Evolutionary conservation across 305 asterid genomes (phyloP).

Genomic region (Petunia hybrid): DNA sequence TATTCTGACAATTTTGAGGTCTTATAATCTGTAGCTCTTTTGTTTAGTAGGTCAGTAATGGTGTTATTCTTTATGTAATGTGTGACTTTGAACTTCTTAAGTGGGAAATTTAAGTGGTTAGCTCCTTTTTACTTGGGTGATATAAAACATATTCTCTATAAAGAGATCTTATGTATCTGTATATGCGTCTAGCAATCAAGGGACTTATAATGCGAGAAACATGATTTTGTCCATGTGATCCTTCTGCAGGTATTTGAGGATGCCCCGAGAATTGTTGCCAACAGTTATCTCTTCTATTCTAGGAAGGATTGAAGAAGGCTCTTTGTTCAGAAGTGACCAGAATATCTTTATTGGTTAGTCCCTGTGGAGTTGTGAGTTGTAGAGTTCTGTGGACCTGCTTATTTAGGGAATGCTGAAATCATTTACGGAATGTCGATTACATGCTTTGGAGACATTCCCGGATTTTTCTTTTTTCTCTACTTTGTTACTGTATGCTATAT

Average conservation of each 20-base stretch:
- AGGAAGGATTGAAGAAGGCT: constrained; percentile 68
- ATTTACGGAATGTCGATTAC: not conserved
- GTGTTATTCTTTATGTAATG: not conserved
- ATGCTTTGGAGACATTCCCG: not conserved
- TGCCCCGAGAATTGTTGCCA: constrained; percentile 81
- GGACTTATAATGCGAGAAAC: constrained; percentile 16
- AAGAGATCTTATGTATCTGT: constrained; percentile 12
- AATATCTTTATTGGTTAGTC: constrained; percentile 75
- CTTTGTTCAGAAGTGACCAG: constrained; percentile 68
- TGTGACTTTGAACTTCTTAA: not conserved
- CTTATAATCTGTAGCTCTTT: not conserved
- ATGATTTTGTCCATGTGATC: constrained; percentile 35
- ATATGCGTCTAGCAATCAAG: not conserved
- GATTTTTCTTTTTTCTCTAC: not conserved
- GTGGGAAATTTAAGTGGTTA: not conserved
- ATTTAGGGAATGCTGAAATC: not conserved
- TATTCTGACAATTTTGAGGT: not conserved
- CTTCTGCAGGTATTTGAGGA: constrained; percentile 78
- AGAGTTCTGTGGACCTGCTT: not conserved
- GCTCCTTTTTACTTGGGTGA: not conserved
- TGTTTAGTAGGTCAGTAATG: not conserved
- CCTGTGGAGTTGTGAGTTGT: constrained; percentile 6
- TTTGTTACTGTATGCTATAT: not conserved
- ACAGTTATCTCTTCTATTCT: constrained; percentile 68
- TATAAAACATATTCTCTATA: constrained; percentile 15